Conservation (phyloP, 2,329 filamentous ascomycete genomes). For the Fusarium nygamai region DNA sequence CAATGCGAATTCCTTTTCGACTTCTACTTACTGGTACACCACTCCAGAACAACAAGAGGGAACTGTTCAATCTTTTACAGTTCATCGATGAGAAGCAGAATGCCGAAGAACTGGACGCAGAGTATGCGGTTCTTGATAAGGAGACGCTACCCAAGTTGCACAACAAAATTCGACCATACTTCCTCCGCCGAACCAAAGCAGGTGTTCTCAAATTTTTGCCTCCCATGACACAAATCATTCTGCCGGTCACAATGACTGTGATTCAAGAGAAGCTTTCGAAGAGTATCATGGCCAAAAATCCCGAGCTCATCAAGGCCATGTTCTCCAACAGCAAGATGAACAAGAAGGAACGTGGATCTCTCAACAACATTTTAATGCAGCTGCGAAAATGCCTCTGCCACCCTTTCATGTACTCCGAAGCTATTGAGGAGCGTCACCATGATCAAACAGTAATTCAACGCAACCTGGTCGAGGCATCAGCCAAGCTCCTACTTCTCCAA, state of each 20-base stretch:
- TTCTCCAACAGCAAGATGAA: conserved; percentile 77
- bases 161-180: conserved; percentile 79
- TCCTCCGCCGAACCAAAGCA: conserved; percentile 82
- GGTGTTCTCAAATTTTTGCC: conserved; percentile 92
- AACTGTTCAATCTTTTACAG: conserved; percentile 95
- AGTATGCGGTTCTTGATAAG: conserved; percentile 81
- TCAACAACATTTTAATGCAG: conserved; percentile 97
- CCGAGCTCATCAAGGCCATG: conserved; percentile 86
- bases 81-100: conserved; percentile 81
- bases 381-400: conserved; percentile 94
- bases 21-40: conserved; percentile 91
- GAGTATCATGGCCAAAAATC: conserved; percentile 90
- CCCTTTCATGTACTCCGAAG: conserved; percentile 91
- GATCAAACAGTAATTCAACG: conserved; percentile 71
- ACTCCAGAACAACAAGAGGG: conserved; percentile 92
- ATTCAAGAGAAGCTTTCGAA: conserved; percentile 95
- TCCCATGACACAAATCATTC: conserved; percentile 91
- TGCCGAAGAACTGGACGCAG: conserved; percentile 76
- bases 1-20: conserved; percentile 82
- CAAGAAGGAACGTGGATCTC: conserved; percentile 76
- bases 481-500: conserved; percentile 86
- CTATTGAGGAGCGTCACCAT: conserved; percentile 84
- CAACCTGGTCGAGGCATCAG: conserved; percentile 90
- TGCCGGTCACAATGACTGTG: conserved; percentile 94
- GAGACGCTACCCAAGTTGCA: conserved; percentile 86